phyloP scores from a whole-genome alignment of 2,329 filamentous ascomycete genomes.

The Talaromyces sp. region DNA sequence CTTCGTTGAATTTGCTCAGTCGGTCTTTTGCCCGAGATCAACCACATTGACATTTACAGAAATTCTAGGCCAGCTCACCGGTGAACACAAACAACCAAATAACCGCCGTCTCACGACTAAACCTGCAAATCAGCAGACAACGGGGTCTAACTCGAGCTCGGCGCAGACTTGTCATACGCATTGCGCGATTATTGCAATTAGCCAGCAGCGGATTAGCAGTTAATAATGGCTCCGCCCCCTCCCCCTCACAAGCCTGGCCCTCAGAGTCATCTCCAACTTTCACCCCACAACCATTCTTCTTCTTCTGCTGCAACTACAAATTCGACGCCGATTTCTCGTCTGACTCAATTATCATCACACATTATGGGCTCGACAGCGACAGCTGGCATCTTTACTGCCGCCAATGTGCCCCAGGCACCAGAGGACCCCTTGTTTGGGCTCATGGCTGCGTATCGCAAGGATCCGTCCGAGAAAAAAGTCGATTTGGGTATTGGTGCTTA shows the following conservation, averaged over 20 bases:
- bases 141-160: background rate
- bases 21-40: background rate
- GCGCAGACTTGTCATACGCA: background rate
- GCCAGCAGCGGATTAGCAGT: background rate
- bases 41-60: background rate
- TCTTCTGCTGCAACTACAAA: background rate
- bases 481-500: constrained; percentile 96
- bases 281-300: constrained; percentile 2
- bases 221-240: constrained; percentile 2
- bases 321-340: constrained; percentile 23
- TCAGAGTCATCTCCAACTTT: constrained; percentile 16
- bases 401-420: constrained; percentile 80
- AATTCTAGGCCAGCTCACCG: background rate
- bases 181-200: constrained; percentile 3
- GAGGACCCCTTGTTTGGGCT: constrained; percentile 94
- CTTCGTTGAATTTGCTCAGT: background rate
- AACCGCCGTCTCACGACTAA: background rate
- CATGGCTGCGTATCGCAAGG: constrained; percentile 81
- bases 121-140: background rate
- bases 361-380: constrained; percentile 60
- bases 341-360: constrained; percentile 48
- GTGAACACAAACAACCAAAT: background rate
- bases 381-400: constrained; percentile 67
- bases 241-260: background rate
- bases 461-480: constrained; percentile 74